Evolutionary conservation across 2,329 filamentous ascomycete species (phyloP).

Genomic region (Exophiala aquamarina): DNA sequence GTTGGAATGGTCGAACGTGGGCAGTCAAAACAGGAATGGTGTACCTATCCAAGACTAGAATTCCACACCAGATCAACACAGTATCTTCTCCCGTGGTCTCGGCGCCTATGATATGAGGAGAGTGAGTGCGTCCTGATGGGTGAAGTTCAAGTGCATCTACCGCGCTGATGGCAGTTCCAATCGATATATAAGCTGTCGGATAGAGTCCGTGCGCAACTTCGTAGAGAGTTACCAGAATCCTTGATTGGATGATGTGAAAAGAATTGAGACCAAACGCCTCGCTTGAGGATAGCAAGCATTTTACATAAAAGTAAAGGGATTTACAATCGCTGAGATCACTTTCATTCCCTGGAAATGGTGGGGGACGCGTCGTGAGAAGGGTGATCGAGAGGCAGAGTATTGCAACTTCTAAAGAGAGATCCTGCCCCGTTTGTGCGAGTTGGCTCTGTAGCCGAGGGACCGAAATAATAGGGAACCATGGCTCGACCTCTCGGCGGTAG

Average conservation of each 20-base stretch:
- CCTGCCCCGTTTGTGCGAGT: neutral
- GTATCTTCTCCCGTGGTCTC: conserved; percentile 1
- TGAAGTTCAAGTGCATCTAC: conserved; percentile 5
- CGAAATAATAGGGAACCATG: conserved; percentile 6
- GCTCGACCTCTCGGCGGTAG: conserved; percentile 1
- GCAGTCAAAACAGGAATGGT: too few relatives aligned
- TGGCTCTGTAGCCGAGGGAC: neutral
- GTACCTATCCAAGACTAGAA: conserved; percentile 10
- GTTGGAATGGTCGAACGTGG: too few relatives aligned
- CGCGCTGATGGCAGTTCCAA: conserved; percentile 5
- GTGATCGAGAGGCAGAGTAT: conserved; percentile 1
- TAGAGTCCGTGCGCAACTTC: conserved; percentile 10
- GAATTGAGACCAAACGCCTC: conserved; percentile 9
- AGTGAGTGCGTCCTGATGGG: neutral
- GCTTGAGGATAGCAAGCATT: neutral
- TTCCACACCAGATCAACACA: conserved; percentile 7
- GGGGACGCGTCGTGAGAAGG: conserved; percentile 3
- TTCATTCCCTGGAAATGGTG: neutral
- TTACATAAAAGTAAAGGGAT: neutral
- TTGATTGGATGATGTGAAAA: conserved; percentile 3
- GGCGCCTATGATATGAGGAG: neutral
- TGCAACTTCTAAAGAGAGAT: neutral
- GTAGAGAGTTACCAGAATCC: conserved; percentile 6
- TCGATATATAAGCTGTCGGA: conserved; percentile 9
- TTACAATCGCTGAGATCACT: neutral